phyloP scores from a whole-genome alignment of 257 asterid species.

The Solanum chilense region DNA sequence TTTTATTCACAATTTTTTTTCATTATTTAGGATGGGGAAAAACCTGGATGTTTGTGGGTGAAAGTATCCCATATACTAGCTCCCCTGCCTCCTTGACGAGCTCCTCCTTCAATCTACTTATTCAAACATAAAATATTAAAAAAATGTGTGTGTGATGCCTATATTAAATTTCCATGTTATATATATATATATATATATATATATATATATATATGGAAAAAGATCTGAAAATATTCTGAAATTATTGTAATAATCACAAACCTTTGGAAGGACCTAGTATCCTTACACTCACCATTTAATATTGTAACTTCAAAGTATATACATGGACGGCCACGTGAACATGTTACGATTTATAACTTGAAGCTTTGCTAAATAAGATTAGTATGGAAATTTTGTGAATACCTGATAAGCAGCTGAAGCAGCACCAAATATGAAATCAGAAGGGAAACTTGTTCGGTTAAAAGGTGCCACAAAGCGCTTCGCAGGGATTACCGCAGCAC shows the following conservation, averaged over 20 bases:
- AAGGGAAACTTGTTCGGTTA: slow-evolving; percentile 2
- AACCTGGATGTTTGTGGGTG: slow-evolving; percentile 5
- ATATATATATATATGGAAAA: no score
- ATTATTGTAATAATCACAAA: no score
- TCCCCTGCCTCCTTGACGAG: slow-evolving; percentile 21
- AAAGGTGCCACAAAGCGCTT: background rate
- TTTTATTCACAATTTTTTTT: no score
- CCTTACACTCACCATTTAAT: no score
- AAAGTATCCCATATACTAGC: slow-evolving; percentile 31
- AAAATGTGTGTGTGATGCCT: background rate
- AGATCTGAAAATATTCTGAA: no score
- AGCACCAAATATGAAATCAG: slow-evolving; percentile 5
- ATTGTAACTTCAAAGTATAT: no score
- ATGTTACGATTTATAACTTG: no score
- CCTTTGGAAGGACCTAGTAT: no score
- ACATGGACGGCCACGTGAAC: no score
- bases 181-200: no score
- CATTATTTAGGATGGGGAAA: no score
- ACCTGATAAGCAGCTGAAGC: slow-evolving; percentile 12
- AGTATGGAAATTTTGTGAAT: background rate
- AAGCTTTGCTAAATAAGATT: background rate
- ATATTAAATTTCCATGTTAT: no score
- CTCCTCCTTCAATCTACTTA: slow-evolving; percentile 16
- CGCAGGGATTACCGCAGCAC: background rate
- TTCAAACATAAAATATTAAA: background rate